Evolutionary conservation across 257 asterid genomes (phyloP).

Genomic region (Plectranthus barbatus): DNA sequence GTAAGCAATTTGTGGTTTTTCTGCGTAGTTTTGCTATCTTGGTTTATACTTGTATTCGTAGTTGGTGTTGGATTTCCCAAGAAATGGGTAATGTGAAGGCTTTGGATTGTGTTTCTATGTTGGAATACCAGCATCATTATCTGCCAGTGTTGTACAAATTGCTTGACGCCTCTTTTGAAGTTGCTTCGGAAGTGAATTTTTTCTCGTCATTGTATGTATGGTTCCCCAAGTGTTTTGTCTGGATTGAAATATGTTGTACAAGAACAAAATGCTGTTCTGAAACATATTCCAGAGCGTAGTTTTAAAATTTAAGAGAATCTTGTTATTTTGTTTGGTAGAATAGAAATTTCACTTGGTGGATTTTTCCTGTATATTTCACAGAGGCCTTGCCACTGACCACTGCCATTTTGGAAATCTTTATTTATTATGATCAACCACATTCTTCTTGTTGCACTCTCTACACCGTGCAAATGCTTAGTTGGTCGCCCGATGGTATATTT

Average conservation of each 20-base stretch:
- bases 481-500: not conserved
- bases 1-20: conserved; percentile 30
- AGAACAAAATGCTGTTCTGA: not conserved
- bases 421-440: not conserved
- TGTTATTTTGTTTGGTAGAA: not conserved
- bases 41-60: not conserved
- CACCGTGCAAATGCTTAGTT: not conserved
- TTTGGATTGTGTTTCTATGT: not conserved
- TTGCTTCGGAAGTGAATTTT: not conserved
- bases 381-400: too few species aligned
- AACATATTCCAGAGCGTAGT: too few species aligned
- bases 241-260: not conserved
- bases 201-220: not conserved
- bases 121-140: not conserved
- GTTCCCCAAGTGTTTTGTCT: not conserved
- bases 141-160: not conserved
- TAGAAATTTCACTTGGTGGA: not conserved
- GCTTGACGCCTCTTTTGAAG: not conserved
- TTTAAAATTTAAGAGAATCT: not conserved
- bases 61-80: not conserved
- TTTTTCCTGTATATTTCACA: not conserved
- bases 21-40: not conserved
- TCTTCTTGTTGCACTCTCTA: not conserved
- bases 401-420: not conserved
- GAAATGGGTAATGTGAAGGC: not conserved